Conservation (phyloP, 2,329 filamentous ascomycete species). For the Cladophialophora bantiana region DNA sequence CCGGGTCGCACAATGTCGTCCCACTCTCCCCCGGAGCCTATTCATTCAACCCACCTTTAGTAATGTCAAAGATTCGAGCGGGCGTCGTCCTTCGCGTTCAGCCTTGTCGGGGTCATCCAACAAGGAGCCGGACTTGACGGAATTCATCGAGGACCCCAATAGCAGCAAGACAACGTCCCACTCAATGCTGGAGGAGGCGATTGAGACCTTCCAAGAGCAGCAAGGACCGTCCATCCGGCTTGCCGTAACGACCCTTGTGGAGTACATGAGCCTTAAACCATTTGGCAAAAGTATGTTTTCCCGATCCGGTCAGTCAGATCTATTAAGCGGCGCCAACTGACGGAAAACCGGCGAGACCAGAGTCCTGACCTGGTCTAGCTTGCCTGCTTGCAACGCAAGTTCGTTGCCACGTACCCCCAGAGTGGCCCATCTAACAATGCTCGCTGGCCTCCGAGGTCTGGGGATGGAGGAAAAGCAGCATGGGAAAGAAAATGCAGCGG, state of each 20-base stretch:
- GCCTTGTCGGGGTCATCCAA: not conserved
- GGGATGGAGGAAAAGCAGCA: not conserved
- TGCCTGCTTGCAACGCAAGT: not conserved
- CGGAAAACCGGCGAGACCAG: constrained; percentile 6
- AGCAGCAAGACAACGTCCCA: constrained; percentile 22
- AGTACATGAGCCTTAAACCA: constrained; percentile 19
- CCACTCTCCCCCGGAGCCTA: not conserved
- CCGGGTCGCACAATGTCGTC: not conserved
- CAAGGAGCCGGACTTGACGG: not conserved
- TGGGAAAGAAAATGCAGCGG: not conserved
- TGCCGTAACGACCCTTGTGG: not conserved
- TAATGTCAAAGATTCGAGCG: not conserved
- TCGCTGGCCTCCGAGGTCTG: not conserved
- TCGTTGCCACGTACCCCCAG: not conserved
- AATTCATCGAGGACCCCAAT: not conserved
- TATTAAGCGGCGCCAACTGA: not conserved
- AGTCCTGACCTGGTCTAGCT: not conserved
- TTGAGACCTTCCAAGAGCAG: constrained; percentile 18
- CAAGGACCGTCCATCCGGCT: not conserved
- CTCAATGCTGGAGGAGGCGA: constrained; percentile 2
- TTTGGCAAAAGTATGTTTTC: constrained; percentile 1
- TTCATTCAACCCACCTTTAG: not conserved
- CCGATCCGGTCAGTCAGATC: constrained; percentile 7
- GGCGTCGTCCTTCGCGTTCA: not conserved
- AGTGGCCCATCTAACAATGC: not conserved